These are phyloP conservation scores for Pelargonium myrrhifolium DNA, from an alignment of 441 rosid species.

Conservation along the genomic window DNA sequence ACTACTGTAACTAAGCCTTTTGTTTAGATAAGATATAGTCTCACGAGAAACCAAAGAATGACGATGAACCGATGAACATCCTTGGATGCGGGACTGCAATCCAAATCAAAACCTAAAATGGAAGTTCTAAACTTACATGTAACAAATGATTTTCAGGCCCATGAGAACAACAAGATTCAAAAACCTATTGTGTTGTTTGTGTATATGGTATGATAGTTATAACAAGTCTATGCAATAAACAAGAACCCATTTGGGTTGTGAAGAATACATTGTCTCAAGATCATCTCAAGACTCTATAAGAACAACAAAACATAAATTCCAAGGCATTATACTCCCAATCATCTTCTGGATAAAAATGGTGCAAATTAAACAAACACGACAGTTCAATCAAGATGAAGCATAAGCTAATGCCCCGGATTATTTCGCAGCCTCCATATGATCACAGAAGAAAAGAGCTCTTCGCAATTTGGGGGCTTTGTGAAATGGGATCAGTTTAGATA, in stretches of 20 bases:
- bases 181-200: no score
- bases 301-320: constrained; percentile 2
- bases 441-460: neutral
- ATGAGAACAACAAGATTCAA: neutral
- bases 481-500: neutral
- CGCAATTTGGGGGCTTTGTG: neutral
- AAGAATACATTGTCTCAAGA: constrained; percentile 16
- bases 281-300: constrained; percentile 28
- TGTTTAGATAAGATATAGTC: constrained; percentile 33
- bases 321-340: constrained; percentile 4
- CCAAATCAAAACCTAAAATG: constrained; percentile 45
- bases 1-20: no score
- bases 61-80: constrained; percentile 27
- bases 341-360: neutral
- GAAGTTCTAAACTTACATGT: neutral
- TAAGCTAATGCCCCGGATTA: neutral
- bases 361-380: neutral
- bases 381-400: neutral
- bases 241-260: neutral
- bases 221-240: no score
- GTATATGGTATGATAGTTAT: no score
- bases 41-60: constrained; percentile 40
- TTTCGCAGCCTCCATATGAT: neutral
- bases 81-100: constrained; percentile 37
- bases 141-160: neutral